A percentile compares a stretch with the other conserved stretches of the same genome.
Evolutionary conservation across 345 rosid genomes (phyloP).

Genomic region (Gossypium sturtianum): DNA sequence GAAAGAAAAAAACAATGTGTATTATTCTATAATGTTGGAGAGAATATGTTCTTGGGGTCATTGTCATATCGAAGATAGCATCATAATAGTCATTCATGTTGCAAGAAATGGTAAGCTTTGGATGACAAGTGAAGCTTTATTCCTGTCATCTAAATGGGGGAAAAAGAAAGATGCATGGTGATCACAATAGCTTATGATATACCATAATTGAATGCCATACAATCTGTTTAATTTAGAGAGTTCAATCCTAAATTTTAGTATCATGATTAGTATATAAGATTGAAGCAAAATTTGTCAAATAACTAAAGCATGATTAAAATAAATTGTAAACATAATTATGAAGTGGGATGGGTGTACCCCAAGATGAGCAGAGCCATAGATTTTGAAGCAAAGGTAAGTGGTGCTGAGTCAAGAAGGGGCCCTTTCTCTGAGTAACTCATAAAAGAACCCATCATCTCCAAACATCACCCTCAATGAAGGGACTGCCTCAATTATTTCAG

Average conservation of each 20-base stretch:
- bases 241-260: not conserved
- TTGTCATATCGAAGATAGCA: not conserved
- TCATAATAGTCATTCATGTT: not conserved
- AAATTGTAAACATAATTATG: too few species aligned
- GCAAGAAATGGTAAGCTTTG: not conserved
- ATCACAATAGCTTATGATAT: not conserved
- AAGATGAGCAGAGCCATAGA: not conserved
- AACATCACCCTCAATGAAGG: not conserved
- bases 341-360: too few species aligned
- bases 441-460: not conserved
- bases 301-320: too few species aligned
- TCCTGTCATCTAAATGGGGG: not conserved
- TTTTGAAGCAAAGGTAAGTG: not conserved
- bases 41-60: not conserved
- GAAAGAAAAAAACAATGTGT: too few species aligned
- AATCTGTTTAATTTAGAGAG: not conserved
- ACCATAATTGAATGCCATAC: not conserved
- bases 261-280: too few species aligned
- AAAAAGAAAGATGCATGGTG: not conserved
- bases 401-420: not conserved
- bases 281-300: too few species aligned
- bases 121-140: not conserved
- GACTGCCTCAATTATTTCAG: slow-evolving; percentile 8
- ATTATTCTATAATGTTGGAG: not conserved
- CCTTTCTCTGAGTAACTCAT: not conserved